Evolutionary conservation across 805 yeast species (phyloP).

Genomic region (Metschnikowia baotianmanensis): DNA sequence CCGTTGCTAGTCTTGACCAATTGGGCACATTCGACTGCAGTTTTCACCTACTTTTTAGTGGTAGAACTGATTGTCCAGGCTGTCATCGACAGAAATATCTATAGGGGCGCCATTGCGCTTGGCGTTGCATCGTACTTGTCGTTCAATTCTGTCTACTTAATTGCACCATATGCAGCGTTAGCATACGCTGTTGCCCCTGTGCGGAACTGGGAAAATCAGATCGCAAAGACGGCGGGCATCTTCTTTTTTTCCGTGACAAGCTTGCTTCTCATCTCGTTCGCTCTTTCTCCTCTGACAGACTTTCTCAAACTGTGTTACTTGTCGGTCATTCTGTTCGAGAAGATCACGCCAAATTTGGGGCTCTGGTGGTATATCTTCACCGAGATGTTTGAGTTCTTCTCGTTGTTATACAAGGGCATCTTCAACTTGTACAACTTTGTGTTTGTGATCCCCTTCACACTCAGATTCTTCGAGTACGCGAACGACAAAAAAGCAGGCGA

Average conservation of each 20-base stretch:
- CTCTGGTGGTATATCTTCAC: conserved; percentile 99
- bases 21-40: conserved; percentile 63
- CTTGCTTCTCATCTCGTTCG: conserved; percentile 39
- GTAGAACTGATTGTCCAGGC: conserved; percentile 45
- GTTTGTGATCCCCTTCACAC: conserved; percentile 70
- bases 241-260: conserved; percentile 19
- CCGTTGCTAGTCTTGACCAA: conserved; percentile 74
- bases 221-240: conserved; percentile 11
- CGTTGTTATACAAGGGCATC: conserved; percentile 76
- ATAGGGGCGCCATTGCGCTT: conserved; percentile 49
- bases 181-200: conserved; percentile 23
- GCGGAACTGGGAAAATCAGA: conserved; percentile 12
- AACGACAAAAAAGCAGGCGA: conserved; percentile 32
- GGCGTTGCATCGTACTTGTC: conserved; percentile 65
- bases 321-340: conserved; percentile 55
- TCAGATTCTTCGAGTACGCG: conserved; percentile 51
- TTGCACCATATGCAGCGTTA: conserved; percentile 53
- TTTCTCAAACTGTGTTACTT: conserved; percentile 47
- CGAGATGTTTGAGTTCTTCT: conserved; percentile 89
- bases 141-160: conserved; percentile 57
- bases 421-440: conserved; percentile 73
- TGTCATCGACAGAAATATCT: conserved; percentile 38
- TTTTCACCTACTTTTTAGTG: conserved; percentile 59
- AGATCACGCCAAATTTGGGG: conserved; percentile 86
- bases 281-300: conserved; percentile 35